Evolutionary conservation across 225 moss, liverwort and hornwort species (phyloP).

Genomic region (Marchantia paleacea): DNA sequence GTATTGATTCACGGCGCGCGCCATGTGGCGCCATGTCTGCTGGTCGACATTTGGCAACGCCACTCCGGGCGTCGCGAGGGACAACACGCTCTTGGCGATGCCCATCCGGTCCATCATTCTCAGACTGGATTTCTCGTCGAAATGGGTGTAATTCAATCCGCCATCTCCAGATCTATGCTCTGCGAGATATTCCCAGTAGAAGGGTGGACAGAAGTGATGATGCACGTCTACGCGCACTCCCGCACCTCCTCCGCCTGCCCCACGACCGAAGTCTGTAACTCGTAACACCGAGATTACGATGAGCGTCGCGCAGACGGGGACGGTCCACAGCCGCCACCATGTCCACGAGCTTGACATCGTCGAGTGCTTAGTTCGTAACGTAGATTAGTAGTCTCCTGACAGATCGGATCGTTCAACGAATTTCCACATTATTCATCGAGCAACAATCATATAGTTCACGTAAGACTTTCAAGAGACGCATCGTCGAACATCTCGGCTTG

Average conservation of each 20-base stretch:
- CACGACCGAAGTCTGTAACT: neutral
- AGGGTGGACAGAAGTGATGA: constrained; percentile 1
- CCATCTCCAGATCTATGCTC: neutral
- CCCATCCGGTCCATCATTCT: neutral
- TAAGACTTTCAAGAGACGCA: too few species aligned
- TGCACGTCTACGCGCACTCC: constrained; percentile 4
- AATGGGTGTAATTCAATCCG: neutral
- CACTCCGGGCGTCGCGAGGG: neutral
- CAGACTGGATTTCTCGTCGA: neutral
- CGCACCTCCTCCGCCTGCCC: neutral
- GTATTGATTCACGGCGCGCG: constrained; percentile 13
- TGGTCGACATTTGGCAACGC: neutral
- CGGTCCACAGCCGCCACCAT: neutral
- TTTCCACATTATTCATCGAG: too few species aligned
- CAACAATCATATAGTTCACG: too few species aligned
- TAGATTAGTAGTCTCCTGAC: too few species aligned
- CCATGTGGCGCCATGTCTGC: neutral
- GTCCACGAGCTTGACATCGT: neutral
- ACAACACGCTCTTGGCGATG: neutral
- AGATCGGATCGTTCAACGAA: too few species aligned
- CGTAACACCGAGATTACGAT: neutral
- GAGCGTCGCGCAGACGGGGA: neutral
- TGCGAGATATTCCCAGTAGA: constrained; percentile 1
- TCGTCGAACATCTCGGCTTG: too few species aligned
- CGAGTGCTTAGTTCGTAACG: too few species aligned